A percentile compares a stretch with the other conserved stretches of the same genome.
Evolutionary conservation across 2,329 filamentous ascomycete genomes (phyloP).

Genomic region (Rhinocladiella similis): DNA sequence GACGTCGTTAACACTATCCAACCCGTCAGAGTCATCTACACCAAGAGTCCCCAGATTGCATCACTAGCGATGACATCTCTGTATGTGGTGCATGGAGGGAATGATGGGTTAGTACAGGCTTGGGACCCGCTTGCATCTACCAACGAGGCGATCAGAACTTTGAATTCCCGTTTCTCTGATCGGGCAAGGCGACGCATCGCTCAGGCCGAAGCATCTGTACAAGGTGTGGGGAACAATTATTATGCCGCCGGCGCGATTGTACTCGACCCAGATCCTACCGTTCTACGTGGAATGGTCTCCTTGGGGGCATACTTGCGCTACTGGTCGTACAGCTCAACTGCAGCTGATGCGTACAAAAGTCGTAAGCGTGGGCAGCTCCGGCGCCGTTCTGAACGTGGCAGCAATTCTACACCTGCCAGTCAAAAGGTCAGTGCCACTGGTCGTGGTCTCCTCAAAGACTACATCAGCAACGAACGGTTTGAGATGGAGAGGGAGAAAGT

Average conservation of each 20-base stretch:
- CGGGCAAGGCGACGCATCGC: slow-evolving; percentile 75
- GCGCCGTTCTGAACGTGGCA: slow-evolving; percentile 67
- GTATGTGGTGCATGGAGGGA: slow-evolving; percentile 89
- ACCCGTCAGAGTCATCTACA: slow-evolving; percentile 80
- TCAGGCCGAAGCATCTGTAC: slow-evolving; percentile 66
- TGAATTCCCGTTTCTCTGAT: slow-evolving; percentile 81
- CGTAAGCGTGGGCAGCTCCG: slow-evolving; percentile 69
- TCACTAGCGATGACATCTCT: slow-evolving; percentile 80
- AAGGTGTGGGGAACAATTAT: slow-evolving; percentile 71
- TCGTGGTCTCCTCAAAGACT: slow-evolving; percentile 71
- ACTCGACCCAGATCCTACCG: slow-evolving; percentile 83
- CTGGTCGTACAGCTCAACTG: slow-evolving; percentile 88
- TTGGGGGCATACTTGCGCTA: slow-evolving; percentile 85
- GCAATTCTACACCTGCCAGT: slow-evolving; percentile 53
- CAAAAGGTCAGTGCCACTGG: slow-evolving; percentile 63
- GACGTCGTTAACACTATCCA: slow-evolving; percentile 60
- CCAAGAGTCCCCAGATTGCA: slow-evolving; percentile 84
- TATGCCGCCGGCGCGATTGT: slow-evolving; percentile 80
- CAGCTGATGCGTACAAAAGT: slow-evolving; percentile 69
- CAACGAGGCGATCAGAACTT: slow-evolving; percentile 73
- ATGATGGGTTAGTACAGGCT: slow-evolving; percentile 89
- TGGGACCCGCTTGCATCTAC: slow-evolving; percentile 94
- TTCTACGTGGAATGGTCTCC: slow-evolving; percentile 81
- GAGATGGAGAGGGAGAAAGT: slow-evolving; percentile 76
- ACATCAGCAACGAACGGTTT: slow-evolving; percentile 81